A percentile compares a stretch with the other conserved stretches of the same genome.
These are phyloP conservation scores for Termitomyces sp. DNA, from an alignment of 768 basidiomycete genomes.

Conservation along the genomic window DNA sequence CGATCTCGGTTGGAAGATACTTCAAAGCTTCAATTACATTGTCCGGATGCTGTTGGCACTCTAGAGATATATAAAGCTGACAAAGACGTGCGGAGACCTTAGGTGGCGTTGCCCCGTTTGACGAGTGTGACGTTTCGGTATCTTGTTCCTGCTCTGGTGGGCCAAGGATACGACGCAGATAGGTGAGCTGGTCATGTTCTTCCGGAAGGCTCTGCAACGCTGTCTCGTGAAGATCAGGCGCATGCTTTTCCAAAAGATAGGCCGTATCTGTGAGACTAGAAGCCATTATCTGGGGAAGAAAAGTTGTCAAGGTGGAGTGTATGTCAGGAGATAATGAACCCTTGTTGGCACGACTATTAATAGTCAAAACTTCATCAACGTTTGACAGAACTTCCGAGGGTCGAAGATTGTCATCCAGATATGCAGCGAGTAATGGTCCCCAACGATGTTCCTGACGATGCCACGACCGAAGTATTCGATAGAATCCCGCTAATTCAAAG, in stretches of 20 bases:
- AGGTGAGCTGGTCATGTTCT: slow-evolving; percentile 56
- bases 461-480: slow-evolving; percentile 80
- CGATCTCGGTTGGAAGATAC: slow-evolving; percentile 40
- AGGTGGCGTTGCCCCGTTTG: slow-evolving; percentile 27
- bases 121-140: slow-evolving; percentile 22
- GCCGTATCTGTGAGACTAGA: slow-evolving; percentile 65
- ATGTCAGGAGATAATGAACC: slow-evolving; percentile 54
- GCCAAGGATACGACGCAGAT: slow-evolving; percentile 71
- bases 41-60: slow-evolving; percentile 66
- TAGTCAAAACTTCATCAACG: slow-evolving; percentile 55
- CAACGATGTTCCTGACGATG: slow-evolving; percentile 74
- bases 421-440: slow-evolving; percentile 67
- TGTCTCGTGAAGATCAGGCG: slow-evolving; percentile 58
- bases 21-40: slow-evolving; percentile 59
- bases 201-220: slow-evolving; percentile 51
- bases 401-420: slow-evolving; percentile 66
- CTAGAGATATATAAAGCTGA: slow-evolving; percentile 62
- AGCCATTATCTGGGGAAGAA: slow-evolving; percentile 62
- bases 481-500: slow-evolving; percentile 85
- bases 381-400: slow-evolving; percentile 59
- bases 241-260: slow-evolving; percentile 59
- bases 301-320: slow-evolving; percentile 42
- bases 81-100: slow-evolving; percentile 47
- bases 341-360: slow-evolving; percentile 40
- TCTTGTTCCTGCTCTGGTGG: slow-evolving; percentile 33